Evolutionary conservation across 148 eudicot genomes (phyloP).

Genomic region (Dysphania ambrosioides): DNA sequence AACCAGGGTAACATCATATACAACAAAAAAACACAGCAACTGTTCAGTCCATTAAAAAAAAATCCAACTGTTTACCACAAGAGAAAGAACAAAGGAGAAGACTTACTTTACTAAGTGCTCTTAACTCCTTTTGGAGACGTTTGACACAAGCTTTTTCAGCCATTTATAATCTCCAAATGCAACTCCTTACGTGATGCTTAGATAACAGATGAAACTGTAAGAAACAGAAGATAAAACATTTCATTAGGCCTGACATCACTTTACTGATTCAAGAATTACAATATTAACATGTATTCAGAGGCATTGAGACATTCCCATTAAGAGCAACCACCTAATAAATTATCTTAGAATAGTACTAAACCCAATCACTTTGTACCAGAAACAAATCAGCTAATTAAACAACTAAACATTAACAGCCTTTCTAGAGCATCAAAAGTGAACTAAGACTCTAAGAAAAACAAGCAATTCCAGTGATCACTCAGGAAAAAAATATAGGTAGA

Average conservation of each 20-base stretch:
- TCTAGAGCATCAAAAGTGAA: not conserved
- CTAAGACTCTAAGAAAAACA: not conserved
- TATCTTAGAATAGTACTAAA: not conserved
- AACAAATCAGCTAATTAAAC: not conserved
- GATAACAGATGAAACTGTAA: slow-evolving; percentile 2
- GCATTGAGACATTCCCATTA: not conserved
- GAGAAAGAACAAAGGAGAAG: slow-evolving; percentile 2
- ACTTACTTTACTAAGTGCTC: slow-evolving; percentile 70
- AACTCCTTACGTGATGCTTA: slow-evolving; percentile 12
- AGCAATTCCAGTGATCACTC: not conserved
- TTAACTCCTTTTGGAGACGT: slow-evolving; percentile 77
- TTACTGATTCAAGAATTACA: too few relatives aligned
- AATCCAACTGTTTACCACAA: not conserved
- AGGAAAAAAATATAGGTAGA: not conserved
- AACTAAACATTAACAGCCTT: not conserved
- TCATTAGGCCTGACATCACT: slow-evolving; percentile 1
- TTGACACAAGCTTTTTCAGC: slow-evolving; percentile 77
- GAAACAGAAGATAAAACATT: not conserved
- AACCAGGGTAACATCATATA: not conserved
- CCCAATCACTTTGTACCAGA: not conserved
- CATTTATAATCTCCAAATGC: slow-evolving; percentile 32
- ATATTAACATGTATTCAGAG: not conserved
- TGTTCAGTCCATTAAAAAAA: too few relatives aligned
- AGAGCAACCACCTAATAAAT: not conserved
- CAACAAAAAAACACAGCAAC: not conserved